Evolutionary conservation across 1,284 basidiomycete genomes (phyloP).

Genomic region (Cutaneotrichosporon sp.): DNA sequence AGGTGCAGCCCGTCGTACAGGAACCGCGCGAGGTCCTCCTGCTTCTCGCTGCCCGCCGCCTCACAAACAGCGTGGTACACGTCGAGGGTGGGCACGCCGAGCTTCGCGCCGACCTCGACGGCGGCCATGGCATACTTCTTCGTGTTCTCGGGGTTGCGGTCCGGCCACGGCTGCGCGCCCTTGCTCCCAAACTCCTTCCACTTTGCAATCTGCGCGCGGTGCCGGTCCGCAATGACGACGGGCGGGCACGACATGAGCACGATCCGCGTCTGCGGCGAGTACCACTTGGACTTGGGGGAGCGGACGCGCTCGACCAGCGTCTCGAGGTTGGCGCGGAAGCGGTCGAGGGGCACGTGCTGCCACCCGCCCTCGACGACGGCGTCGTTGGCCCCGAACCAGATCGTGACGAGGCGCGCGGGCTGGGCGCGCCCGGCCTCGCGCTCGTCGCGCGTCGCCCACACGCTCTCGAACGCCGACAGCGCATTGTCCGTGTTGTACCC

Average conservation of each 20-base stretch:
- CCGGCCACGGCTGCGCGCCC: slow-evolving; percentile 48
- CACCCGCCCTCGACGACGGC: slow-evolving; percentile 60
- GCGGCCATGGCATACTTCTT: slow-evolving; percentile 62
- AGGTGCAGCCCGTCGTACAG: slow-evolving; percentile 74
- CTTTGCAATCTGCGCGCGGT: slow-evolving; percentile 47
- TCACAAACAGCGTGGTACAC: slow-evolving; percentile 69
- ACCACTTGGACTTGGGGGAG: slow-evolving; percentile 63
- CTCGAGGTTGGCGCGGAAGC: slow-evolving; percentile 67
- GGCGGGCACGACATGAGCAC: slow-evolving; percentile 83
- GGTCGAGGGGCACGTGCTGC: slow-evolving; percentile 62
- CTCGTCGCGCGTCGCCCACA: slow-evolving; percentile 60
- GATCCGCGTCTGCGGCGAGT: slow-evolving; percentile 73
- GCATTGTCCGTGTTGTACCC: slow-evolving; percentile 78
- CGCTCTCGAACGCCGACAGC: slow-evolving; percentile 73
- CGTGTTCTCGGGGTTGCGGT: slow-evolving; percentile 65
- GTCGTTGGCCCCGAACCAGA: slow-evolving; percentile 89
- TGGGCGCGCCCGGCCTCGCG: slow-evolving; percentile 59
- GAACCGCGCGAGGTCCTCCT: slow-evolving; percentile 54
- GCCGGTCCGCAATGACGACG: slow-evolving; percentile 62
- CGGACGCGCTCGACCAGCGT: slow-evolving; percentile 65
- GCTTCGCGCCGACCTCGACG: slow-evolving; percentile 61
- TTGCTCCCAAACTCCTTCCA: slow-evolving; percentile 38
- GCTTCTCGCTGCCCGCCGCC: slow-evolving; percentile 62
- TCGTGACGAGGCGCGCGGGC: slow-evolving; percentile 66
- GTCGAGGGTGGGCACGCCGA: slow-evolving; percentile 66